Conservation (phyloP, 2,329 filamentous ascomycete species). For the Xylariomycetidae sp. region DNA sequence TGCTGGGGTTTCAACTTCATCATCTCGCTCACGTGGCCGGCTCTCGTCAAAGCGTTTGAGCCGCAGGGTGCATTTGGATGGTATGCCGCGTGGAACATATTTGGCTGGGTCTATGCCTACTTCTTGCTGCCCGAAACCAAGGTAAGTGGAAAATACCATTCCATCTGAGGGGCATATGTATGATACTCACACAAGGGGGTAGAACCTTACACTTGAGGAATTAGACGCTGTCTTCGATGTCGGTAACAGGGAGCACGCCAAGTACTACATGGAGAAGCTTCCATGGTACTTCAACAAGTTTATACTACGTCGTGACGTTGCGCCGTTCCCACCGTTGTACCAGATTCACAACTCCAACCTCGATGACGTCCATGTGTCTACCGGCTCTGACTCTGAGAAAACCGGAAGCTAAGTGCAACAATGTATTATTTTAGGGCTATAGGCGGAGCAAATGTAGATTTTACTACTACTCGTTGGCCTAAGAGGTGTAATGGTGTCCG, state of each 20-base stretch:
- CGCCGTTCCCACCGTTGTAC: neutral
- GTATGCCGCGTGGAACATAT: constrained; percentile 41
- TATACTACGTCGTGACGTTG: constrained; percentile 3
- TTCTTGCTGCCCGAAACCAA: constrained; percentile 36
- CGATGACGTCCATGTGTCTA: too few species aligned
- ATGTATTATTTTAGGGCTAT: too few species aligned
- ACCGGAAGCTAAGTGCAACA: too few species aligned
- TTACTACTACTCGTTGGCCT: too few species aligned
- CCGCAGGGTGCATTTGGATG: constrained; percentile 41
- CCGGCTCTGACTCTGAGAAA: too few species aligned
- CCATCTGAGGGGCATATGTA: neutral
- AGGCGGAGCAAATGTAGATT: too few species aligned
- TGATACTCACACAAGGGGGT: neutral
- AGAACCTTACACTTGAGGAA: constrained; percentile 14
- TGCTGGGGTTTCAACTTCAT: constrained; percentile 32
- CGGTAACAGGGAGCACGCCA: constrained; percentile 11
- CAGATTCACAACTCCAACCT: too few species aligned
- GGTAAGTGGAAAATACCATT: constrained; percentile 14
- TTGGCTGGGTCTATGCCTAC: constrained; percentile 37
- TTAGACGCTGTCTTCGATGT: constrained; percentile 16
- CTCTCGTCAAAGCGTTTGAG: constrained; percentile 33
- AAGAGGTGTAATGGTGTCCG: too few species aligned
- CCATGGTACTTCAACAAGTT: constrained; percentile 15
- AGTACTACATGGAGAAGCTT: constrained; percentile 11
- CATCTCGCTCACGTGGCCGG: constrained; percentile 37